These are phyloP conservation scores for Aspergillus thermomutatus DNA, from an alignment of 2,329 filamentous ascomycete genomes.

Conservation along the genomic window DNA sequence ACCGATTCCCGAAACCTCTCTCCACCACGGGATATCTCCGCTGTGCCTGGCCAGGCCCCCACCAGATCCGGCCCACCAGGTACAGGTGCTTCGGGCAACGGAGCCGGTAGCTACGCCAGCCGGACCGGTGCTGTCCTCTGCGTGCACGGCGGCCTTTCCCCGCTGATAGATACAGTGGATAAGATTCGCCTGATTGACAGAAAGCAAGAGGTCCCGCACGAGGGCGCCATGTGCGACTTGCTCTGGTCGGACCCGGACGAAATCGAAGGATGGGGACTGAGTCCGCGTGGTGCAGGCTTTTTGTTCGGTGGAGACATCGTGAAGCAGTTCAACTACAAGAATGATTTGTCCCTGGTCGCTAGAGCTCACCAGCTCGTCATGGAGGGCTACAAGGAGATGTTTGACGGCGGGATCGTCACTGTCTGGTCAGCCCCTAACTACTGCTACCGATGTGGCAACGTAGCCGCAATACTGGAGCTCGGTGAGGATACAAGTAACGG, in stretches of 20 bases:
- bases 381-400: constrained; percentile 99
- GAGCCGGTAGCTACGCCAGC: constrained; percentile 50
- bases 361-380: constrained; percentile 96
- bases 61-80: constrained; percentile 69
- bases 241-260: constrained; percentile 98
- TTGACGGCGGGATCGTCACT: constrained; percentile 89
- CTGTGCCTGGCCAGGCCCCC: constrained; percentile 43
- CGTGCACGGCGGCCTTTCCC: constrained; percentile 89
- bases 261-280: constrained; percentile 90
- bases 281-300: constrained; percentile 90
- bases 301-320: constrained; percentile 95
- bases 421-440: constrained; percentile 99
- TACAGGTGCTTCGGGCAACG: constrained; percentile 71
- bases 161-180: constrained; percentile 87
- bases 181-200: constrained; percentile 93
- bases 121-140: constrained; percentile 83
- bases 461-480: constrained; percentile 89
- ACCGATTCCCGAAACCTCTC: constrained; percentile 37
- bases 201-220: constrained; percentile 97
- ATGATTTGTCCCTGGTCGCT: constrained; percentile 87
- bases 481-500: constrained; percentile 79
- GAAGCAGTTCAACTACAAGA: constrained; percentile 90
- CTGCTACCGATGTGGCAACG: constrained; percentile 93
- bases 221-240: constrained; percentile 97
- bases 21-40: constrained; percentile 41